Evolutionary conservation across 331 rosid genomes (phyloP), one percentile per base, ranked within the genome.

Genomic region (Arachis monticola): DNA sequence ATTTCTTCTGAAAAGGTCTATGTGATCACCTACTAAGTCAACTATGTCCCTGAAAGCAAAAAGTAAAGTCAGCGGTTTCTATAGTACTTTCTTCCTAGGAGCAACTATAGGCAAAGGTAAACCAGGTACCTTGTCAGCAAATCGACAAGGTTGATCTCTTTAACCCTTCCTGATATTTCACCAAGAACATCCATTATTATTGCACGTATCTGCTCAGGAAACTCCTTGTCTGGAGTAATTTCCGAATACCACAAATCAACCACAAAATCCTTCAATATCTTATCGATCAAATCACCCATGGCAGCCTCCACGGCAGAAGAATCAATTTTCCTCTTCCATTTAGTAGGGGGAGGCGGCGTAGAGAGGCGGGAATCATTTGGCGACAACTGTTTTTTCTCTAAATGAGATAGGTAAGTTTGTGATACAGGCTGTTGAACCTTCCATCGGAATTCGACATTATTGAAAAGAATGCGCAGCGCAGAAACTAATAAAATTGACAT

Each of bases 1-100:
- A 77, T 89, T 92, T 89, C 91, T 89, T 92, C 99, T 87, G 76
- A 95, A 95, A 83, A 92, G 90, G 72, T 92, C 99, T 51, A 95
- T 58, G 86, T 95, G 97, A 67, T 89, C 89, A 42, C 98, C 97
- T 47, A 95, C 47, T 81, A 95, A 80, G 84, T 90, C 89, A 73
- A 95, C 86, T 74, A 95, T 69, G 70, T 92, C 99, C 93, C 99
- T 95, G 93, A 38, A 85, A 65, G 55, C 72, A 83, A 81, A 84
- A 79, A 46, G 73, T 46, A 67, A 38, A 41, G 32, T 51, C 44
- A 61, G 67, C 35, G 65, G 58, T n/a, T 71, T 76, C 10, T 35
- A 64, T 41, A 59, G 72, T 38, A 61, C 60, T 78, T 69, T 7
- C 47, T 45, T 61, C 32, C 72, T 53, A 38, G 7, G 17, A 70